phyloP scores from a whole-genome alignment of 2,329 filamentous ascomycete species.

The Endothia cerciana region DNA sequence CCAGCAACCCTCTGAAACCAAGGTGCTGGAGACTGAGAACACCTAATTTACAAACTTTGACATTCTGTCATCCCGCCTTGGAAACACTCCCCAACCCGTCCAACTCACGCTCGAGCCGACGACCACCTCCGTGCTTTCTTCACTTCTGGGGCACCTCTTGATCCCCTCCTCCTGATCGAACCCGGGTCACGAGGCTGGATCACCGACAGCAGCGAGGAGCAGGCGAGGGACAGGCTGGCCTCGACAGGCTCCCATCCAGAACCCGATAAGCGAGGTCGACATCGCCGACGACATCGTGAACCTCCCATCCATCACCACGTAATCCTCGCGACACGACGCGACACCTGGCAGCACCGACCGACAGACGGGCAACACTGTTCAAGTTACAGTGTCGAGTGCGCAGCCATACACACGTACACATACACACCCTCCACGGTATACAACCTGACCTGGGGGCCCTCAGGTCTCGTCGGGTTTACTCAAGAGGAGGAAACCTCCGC shows the following conservation, averaged over 20 bases:
- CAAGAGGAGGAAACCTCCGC: neutral
- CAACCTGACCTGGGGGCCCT: neutral
- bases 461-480: neutral
- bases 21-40: neutral
- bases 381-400: neutral
- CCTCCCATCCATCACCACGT: neutral
- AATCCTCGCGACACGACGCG: conserved; percentile 1
- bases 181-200: neutral
- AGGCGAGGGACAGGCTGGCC: neutral
- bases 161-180: neutral
- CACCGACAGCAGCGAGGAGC: neutral
- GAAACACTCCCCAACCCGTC: neutral
- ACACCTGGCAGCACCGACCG: neutral
- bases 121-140: neutral
- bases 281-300: neutral
- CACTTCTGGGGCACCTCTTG: neutral
- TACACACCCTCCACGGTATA: neutral
- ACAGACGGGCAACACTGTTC: neutral
- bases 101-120: neutral
- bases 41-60: conserved; percentile 11
- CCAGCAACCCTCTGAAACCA: neutral
- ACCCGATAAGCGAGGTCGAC: neutral
- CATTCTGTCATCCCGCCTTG: conserved; percentile 1
- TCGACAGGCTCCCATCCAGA: neutral
- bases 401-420: neutral